Evolutionary conservation across 352 stramenopile genomes (phyloP).

Genomic region (Phytopythium montanum): DNA sequence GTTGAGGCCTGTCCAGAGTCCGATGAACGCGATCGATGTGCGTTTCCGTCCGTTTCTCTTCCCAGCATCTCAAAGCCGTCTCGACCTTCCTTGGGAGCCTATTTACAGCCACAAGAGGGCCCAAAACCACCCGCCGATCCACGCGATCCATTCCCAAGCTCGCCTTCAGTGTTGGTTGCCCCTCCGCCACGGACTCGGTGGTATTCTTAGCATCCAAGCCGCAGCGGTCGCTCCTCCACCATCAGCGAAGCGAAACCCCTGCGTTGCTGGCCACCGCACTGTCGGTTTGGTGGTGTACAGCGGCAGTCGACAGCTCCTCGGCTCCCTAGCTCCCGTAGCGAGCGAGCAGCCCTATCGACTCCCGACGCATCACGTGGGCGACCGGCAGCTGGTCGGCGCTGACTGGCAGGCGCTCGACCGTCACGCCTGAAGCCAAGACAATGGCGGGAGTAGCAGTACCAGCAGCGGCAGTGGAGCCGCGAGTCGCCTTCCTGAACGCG

Average conservation of each 20-base stretch:
- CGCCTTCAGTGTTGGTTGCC: no score
- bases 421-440: conserved; percentile 3
- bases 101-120: no score
- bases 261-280: not conserved
- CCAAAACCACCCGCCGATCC: no score
- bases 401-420: not conserved
- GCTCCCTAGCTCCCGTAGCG: not conserved
- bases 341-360: no score
- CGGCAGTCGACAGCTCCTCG: not conserved
- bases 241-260: not conserved
- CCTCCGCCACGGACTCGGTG: not conserved
- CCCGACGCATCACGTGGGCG: not conserved
- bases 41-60: no score
- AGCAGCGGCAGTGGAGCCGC: conserved; percentile 27
- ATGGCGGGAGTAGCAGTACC: no score
- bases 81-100: no score
- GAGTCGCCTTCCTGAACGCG: conserved; percentile 55
- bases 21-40: no score
- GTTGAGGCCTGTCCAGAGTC: no score
- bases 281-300: not conserved
- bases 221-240: not conserved
- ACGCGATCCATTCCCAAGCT: no score
- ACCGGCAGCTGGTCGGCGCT: not conserved
- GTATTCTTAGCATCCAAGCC: not conserved
- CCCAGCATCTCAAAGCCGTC: no score